Conservation (phyloP, 2,329 filamentous ascomycete genomes). For the Fusarium marasasianum region DNA sequence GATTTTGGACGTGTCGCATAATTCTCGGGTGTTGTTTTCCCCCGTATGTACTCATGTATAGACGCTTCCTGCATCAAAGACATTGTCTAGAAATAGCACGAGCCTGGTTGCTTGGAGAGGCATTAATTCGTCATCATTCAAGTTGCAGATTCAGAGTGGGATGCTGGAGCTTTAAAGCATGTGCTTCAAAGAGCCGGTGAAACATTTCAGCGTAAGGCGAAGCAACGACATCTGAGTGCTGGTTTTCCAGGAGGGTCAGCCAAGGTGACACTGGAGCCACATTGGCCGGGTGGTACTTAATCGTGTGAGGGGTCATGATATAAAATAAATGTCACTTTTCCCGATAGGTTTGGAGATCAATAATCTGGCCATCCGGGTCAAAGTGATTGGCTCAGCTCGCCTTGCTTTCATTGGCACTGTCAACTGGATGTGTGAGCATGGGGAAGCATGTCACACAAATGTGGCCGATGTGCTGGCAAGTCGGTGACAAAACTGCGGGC, state of each 20-base stretch:
- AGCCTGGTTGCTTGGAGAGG: no score
- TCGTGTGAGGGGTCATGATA: fast-evolving
- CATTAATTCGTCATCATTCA: no score
- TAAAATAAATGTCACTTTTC: not conserved
- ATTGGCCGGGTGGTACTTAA: not conserved
- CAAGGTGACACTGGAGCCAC: fast-evolving
- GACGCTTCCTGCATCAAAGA: not conserved
- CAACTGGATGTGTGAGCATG: fast-evolving
- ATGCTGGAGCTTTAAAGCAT: no score
- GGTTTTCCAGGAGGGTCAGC: no score
- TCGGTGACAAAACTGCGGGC: fast-evolving
- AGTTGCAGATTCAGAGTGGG: no score
- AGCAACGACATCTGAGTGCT: no score
- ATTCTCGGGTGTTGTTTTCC: not conserved
- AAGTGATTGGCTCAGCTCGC: fast-evolving
- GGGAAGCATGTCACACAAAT: not conserved
- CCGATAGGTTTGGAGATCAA: not conserved
- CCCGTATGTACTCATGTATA: not conserved
- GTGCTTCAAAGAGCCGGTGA: no score
- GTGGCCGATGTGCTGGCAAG: not conserved
- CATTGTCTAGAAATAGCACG: no score
- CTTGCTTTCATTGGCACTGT: fast-evolving
- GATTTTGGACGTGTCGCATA: not conserved
- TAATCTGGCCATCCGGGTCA: fast-evolving
- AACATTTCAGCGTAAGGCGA: no score